These are phyloP conservation scores for Apiotrichum domesticum DNA, from an alignment of 1,284 basidiomycete species.

Conservation along the genomic window DNA sequence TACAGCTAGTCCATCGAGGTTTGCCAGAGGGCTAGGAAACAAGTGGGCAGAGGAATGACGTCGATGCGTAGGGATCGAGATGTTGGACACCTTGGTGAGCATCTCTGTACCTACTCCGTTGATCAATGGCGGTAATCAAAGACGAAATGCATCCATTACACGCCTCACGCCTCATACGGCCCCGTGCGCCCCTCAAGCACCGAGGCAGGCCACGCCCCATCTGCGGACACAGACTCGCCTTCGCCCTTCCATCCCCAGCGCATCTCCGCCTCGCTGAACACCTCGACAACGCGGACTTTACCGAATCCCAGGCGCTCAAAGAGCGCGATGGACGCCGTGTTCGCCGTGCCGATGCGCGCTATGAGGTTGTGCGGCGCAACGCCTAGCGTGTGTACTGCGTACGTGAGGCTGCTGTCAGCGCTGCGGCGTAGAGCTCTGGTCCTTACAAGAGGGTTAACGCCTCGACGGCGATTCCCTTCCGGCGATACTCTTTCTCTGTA, in stretches of 20 bases:
- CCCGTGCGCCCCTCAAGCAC: not conserved
- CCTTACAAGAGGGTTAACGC: conserved; percentile 57
- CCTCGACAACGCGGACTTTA: conserved; percentile 59
- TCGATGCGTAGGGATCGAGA: too few species aligned
- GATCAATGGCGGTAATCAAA: too few species aligned
- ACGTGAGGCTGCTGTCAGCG: conserved; percentile 38
- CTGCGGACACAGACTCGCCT: not conserved
- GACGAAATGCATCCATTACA: too few species aligned
- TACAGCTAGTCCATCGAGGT: too few species aligned
- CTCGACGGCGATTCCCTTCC: conserved; percentile 52
- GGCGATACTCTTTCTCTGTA: conserved; percentile 3
- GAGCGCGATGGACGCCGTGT: conserved; percentile 55
- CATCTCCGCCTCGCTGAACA: conserved; percentile 72
- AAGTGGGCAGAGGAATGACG: too few species aligned
- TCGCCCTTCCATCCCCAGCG: conserved; percentile 36
- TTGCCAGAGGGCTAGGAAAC: too few species aligned
- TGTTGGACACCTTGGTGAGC: too few species aligned
- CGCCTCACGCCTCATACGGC: not conserved
- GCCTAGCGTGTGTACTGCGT: conserved; percentile 26
- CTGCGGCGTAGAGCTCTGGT: not conserved
- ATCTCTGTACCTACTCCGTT: too few species aligned
- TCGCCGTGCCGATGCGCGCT: conserved; percentile 55
- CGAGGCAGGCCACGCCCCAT: not conserved
- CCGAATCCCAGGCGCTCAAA: conserved; percentile 66
- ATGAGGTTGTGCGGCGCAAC: conserved; percentile 48